These are phyloP conservation scores for Tuctoria greenei DNA, from an alignment of 176 grass and related monocot genomes.

Conservation along the genomic window DNA sequence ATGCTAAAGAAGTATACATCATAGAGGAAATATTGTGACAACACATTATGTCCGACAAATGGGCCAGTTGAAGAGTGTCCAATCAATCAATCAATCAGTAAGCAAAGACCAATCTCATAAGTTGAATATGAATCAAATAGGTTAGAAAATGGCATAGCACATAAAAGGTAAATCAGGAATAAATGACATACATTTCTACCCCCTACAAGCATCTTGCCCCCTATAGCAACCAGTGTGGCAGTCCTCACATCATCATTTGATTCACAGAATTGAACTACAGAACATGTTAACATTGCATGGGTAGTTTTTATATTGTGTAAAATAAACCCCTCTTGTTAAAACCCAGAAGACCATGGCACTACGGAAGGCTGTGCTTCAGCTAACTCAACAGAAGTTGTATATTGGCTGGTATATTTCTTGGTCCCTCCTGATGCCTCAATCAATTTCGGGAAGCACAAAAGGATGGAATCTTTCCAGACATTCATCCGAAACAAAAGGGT, in stretches of 20 bases:
- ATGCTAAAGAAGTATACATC: neutral
- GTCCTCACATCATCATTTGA: neutral
- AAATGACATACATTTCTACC: neutral
- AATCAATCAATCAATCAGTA: neutral
- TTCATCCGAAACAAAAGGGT: neutral
- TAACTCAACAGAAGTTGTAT: neutral
- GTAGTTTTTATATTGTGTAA: neutral
- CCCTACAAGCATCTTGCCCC: neutral
- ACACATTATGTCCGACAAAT: neutral
- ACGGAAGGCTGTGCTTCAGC: neutral
- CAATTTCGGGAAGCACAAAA: neutral
- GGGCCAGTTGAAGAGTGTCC: neutral
- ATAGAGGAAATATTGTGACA: slow-evolving; percentile 4
- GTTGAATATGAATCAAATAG: neutral
- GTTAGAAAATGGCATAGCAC: neutral
- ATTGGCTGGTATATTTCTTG: neutral
- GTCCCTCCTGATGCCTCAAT: neutral
- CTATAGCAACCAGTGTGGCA: neutral
- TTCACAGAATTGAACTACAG: slow-evolving; percentile 4
- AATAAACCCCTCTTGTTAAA: neutral
- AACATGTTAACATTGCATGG: neutral
- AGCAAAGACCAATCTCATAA: neutral
- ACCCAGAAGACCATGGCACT: slow-evolving; percentile 3
- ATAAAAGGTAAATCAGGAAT: neutral
- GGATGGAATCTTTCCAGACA: neutral